Evolutionary conservation across 768 basidiomycete species (phyloP), one percentile per base, ranked within the genome.

Genomic region (Hypholoma fasciculare): DNA sequence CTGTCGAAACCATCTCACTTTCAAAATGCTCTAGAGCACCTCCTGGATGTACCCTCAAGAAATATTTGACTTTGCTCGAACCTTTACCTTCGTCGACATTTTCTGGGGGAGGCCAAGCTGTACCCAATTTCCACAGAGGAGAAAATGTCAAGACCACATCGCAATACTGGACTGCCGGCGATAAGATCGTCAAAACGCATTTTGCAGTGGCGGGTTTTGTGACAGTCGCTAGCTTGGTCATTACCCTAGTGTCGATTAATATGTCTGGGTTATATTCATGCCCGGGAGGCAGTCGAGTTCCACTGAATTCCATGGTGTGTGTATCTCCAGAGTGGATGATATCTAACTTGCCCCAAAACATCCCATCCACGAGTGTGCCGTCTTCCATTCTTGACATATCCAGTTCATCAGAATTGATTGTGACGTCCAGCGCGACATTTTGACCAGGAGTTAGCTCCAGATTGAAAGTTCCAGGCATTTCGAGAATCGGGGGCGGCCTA

Each of bases 371-470:
- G 20, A 85, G 76, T 13, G 90, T 93, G 1, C 92, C 92, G 64
- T 94, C 92, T 62, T 94, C 92, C 88, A 92, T 92, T 50, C 90
- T 83, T 2, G 92, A 89, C 92, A 94, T 94, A 69, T 94, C 92
- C 37, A 93, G 81, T 63, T 93, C 92, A 37, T 90, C 89, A 2
- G 92, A 93, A 52, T 82, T 79, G 36, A 93, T 82, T 16, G 83
- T 88, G 2, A 90, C 90, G 63, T 94, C 92, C 17, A 94, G 80
- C 6, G 86, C 89, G 54, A 94, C 88, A 42, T 83, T 79, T 71
- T 92, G 91, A 14, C 91, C 90, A 0, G 90, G 92, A 5, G 77
- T 71, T 27, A 94, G 82, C 71, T 94, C 92, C 40, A 94, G 78
- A 65, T 86, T 90, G 76, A 94, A 93, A 4, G 85, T 86, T 4